Evolutionary conservation across 1,284 basidiomycete genomes (phyloP), one percentile per base, ranked within the genome.

Genomic region (Puccinia coronata): DNA sequence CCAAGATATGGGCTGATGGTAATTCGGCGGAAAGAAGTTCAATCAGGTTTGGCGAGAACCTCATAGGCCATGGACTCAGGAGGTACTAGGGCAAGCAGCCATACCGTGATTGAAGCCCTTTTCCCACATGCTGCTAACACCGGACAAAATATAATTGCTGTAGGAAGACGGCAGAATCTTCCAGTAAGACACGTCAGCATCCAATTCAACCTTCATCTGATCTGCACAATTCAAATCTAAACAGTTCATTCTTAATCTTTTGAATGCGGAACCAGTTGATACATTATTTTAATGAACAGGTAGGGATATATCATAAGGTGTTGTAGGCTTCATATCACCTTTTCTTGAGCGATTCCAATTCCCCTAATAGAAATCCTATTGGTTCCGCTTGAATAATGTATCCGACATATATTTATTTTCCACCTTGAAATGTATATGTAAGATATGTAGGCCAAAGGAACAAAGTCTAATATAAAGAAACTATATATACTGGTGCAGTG

Each of bases 381-480:
- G 2, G 34, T 8, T 63, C 61, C 41, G 61, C 31, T 28, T 23
- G 41, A 63, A 39, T 41, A 34, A 39, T 39, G 23, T 63, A 34
- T 20, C 61, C 61, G 36, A 39, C n/a, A 63, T 63, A 63, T 39
- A 63, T n/a, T n/a, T 23, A 61, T 61, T 61, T 61, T 61, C 9
- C 34, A n/a, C n/a, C n/a, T n/a, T n/a, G n/a, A n/a, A n/a, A n/a
- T n/a, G n/a, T n/a, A n/a, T n/a, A n/a, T n/a, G 25, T 1, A 23
- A 63, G 36, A 41, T 63, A 39, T 63, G 8, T 41, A 39, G 61
- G 36, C 61, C 61, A 63, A 63, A 39, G 61, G 8, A 63, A n/a
- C n/a, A 63, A 63, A 63, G 61, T 39, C 61, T 41, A 41, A 63
- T 63, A 63, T 63, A 63, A 63, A 63, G 36, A 34, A 41, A 63